Base-by-base conservation (phyloP, 768 basidiomycete species). In the Trametes meyenii region DNA sequence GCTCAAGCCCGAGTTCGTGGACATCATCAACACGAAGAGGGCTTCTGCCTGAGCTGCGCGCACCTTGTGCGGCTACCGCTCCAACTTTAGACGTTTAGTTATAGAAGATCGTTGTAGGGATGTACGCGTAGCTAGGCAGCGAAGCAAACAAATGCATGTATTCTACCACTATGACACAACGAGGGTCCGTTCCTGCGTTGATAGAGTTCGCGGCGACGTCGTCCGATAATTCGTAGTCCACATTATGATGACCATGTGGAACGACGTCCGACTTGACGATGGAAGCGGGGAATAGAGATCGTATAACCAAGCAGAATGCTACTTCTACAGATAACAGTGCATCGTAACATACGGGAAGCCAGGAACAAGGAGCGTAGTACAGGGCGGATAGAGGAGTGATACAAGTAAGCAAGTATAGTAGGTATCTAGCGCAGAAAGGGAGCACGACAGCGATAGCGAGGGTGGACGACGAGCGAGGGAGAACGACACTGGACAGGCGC, bases 1-100 rank as follows among this genome's bases (percentile, higher is more conserved):
- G 16, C 84, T 99, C 76, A 99, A 98, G 79, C 95, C 96, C 42
- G 96, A 98, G 76, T 97, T 98, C 69, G 86, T 90, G 49, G 80
- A 96, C 62, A 96, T 97, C 72, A 86, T 96, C 82, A 96, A 95
- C 69, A 80, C 82, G 39, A 87, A 75, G 67, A 77, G 70, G 66
- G 68, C 66, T 16, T 69, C 29, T 3, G 29, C 29, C 29, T 33
- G 29, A 33, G 29, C 19, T 62, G 39, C 40, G 38, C 17, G n/a
- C 5, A n/a, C 23, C 21, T 42, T 4, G 17, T 21, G 19, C 11
- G 46, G 12, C 23, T 48, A 2, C 17, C 46, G 23, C 26, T 19
- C 23, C 16, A 13, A 60, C 14, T 24, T 5, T n/a, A 29, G 7
- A n/a, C 19, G 12, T 13, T 23, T 38, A 7, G 45, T 6, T 21